These are phyloP conservation scores for Aspergillus eucalypticola DNA, from an alignment of 2,329 filamentous ascomycete species.

Conservation along the genomic window DNA sequence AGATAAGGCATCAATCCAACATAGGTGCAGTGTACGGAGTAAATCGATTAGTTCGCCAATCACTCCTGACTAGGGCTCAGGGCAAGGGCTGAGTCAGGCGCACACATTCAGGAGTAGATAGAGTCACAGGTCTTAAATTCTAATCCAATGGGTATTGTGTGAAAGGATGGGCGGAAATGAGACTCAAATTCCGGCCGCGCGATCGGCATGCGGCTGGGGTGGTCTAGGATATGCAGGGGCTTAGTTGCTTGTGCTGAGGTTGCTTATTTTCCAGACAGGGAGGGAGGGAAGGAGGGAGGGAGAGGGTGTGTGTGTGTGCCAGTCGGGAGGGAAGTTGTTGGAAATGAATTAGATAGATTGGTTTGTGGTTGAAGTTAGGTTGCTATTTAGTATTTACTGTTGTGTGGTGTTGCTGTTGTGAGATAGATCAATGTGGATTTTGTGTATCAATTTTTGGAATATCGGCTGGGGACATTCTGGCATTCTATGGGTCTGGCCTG, in stretches of 20 bases:
- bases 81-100: conserved; percentile 14
- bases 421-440: background rate
- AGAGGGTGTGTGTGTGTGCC: background rate
- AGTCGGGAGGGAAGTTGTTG: background rate
- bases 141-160: background rate
- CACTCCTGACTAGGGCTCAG: conserved; percentile 14
- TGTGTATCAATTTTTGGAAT: background rate
- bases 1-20: background rate
- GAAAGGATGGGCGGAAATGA: background rate
- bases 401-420: background rate
- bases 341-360: background rate
- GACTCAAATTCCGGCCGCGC: conserved; percentile 11
- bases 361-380: background rate
- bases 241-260: background rate
- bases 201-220: conserved; percentile 21
- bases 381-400: background rate
- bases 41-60: background rate
- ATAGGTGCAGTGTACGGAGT: background rate
- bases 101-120: too few relatives aligned
- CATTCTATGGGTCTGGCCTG: background rate
- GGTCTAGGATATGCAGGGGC: background rate
- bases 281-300: too few relatives aligned
- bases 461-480: background rate
- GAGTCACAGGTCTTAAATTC: background rate
- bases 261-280: too few relatives aligned